These are phyloP conservation scores for Hibiscus mutabilis DNA, from an alignment of 345 rosid species.

Conservation along the genomic window DNA sequence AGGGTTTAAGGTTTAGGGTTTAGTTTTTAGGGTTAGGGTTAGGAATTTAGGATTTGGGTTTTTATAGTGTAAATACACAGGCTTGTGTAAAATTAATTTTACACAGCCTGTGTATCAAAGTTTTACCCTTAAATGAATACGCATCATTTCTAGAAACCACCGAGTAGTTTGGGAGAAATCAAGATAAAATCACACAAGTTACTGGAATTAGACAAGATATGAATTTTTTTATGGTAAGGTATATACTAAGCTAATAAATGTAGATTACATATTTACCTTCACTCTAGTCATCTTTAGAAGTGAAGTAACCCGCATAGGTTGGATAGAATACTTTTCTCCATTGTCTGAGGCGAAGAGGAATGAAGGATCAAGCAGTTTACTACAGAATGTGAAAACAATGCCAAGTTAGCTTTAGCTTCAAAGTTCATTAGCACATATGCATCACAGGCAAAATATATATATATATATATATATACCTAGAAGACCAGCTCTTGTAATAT, in stretches of 20 bases:
- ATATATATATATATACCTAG: slow-evolving; percentile 75
- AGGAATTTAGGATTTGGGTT: too few species aligned
- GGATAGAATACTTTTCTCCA: slow-evolving; percentile 80
- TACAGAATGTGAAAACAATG: slow-evolving; percentile 30
- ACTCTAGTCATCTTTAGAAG: slow-evolving; percentile 90
- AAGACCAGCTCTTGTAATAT: slow-evolving; percentile 97
- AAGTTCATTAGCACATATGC: background rate
- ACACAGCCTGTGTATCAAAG: too few species aligned
- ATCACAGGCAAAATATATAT: slow-evolving; percentile 6
- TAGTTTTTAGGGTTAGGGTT: too few species aligned
- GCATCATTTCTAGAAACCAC: background rate
- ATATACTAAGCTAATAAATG: background rate
- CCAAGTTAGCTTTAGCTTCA: slow-evolving; percentile 18
- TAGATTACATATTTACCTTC: slow-evolving; percentile 45
- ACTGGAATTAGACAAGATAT: background rate
- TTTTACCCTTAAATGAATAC: background rate
- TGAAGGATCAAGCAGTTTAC: slow-evolving; percentile 95
- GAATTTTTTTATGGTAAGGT: background rate
- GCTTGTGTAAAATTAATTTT: too few species aligned
- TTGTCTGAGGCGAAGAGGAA: slow-evolving; percentile 91
- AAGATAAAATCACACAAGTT: background rate
- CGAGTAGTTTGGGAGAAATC: background rate
- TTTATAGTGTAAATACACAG: too few species aligned
- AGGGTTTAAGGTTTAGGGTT: too few species aligned
- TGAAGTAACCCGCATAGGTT: slow-evolving; percentile 83